Percentiles rank a stretch among this genome's conserved stretches.
phyloP scores from a whole-genome alignment of 176 grass and related monocot genomes.

The Hyparrhenia diplandra region DNA sequence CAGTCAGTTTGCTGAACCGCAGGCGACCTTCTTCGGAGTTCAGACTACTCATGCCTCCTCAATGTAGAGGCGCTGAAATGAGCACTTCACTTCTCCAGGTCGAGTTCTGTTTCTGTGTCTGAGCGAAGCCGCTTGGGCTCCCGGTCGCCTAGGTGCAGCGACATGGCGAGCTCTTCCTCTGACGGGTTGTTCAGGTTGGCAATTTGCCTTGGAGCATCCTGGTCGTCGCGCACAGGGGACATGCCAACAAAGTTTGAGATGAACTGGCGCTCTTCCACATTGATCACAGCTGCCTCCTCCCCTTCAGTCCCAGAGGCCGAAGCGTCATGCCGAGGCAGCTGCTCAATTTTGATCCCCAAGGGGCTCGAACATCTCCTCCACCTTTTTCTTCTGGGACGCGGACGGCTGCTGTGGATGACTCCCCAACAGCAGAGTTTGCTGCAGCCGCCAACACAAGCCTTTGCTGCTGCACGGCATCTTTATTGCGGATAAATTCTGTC shows the following conservation, averaged over 20 bases:
- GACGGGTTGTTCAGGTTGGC: slow-evolving; percentile 61
- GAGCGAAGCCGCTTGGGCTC: slow-evolving; percentile 58
- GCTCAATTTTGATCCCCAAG: slow-evolving; percentile 69
- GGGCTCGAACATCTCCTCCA: slow-evolving; percentile 64
- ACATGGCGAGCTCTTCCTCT: slow-evolving; percentile 77
- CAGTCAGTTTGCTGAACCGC: slow-evolving; percentile 21
- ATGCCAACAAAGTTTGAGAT: slow-evolving; percentile 68
- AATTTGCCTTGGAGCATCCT: slow-evolving; percentile 50
- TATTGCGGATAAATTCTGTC: slow-evolving; percentile 10
- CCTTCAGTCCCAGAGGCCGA: slow-evolving; percentile 46
- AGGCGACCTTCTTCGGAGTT: background rate
- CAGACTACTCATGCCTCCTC: too few species aligned
- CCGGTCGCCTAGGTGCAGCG: slow-evolving; percentile 73
- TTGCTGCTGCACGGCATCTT: slow-evolving; percentile 87
- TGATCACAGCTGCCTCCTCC: slow-evolving; percentile 42
- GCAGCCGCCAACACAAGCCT: slow-evolving; percentile 53
- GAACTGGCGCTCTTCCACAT: slow-evolving; percentile 89
- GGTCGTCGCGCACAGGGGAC: slow-evolving; percentile 41
- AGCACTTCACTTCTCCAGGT: slow-evolving; percentile 58
- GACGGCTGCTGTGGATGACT: slow-evolving; percentile 45
- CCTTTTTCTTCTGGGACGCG: slow-evolving; percentile 43
- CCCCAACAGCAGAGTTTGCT: slow-evolving; percentile 49
- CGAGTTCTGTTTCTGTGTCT: slow-evolving; percentile 31
- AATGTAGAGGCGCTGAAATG: background rate
- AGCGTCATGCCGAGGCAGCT: slow-evolving; percentile 44